Conservation (phyloP, 805 yeast genomes). For the Starmerella bombicola region DNA sequence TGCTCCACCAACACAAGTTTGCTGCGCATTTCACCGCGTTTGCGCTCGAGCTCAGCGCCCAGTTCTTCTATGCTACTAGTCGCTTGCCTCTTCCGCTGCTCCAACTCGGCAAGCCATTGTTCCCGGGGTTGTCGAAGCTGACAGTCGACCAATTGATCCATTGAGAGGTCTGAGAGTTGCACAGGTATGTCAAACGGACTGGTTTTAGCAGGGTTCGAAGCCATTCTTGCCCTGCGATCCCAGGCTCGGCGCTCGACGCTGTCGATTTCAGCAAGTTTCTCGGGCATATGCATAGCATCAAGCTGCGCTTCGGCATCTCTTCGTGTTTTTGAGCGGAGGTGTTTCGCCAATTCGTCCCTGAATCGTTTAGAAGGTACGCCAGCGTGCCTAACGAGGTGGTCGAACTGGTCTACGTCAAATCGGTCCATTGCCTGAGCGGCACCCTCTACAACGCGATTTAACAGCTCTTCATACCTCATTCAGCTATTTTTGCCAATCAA, state of each 20-base stretch:
- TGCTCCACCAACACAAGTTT: neutral
- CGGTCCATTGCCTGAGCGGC: neutral
- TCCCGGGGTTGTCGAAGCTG: slow-evolving; percentile 5
- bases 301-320: slow-evolving; percentile 1
- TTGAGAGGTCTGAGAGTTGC: slow-evolving; percentile 1
- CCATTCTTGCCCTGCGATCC: slow-evolving; percentile 2
- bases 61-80: neutral
- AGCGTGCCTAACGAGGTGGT: slow-evolving; percentile 1
- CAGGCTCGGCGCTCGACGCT: slow-evolving; percentile 7
- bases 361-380: neutral
- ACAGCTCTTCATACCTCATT: slow-evolving; percentile 1
- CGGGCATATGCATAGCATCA: neutral
- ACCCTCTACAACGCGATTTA: neutral
- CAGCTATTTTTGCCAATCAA: too few species aligned
- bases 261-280: slow-evolving; percentile 4
- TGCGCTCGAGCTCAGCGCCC: neutral
- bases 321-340: neutral
- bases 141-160: slow-evolving; percentile 11
- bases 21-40: neutral
- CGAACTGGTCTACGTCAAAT: slow-evolving; percentile 2
- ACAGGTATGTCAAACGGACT: slow-evolving; percentile 8
- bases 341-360: slow-evolving; percentile 1
- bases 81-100: neutral
- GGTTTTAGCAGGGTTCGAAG: neutral
- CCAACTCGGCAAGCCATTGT: slow-evolving; percentile 11